Conservation (phyloP, 2,329 filamentous ascomycete genomes). For the Colletotrichum graminicola region DNA sequence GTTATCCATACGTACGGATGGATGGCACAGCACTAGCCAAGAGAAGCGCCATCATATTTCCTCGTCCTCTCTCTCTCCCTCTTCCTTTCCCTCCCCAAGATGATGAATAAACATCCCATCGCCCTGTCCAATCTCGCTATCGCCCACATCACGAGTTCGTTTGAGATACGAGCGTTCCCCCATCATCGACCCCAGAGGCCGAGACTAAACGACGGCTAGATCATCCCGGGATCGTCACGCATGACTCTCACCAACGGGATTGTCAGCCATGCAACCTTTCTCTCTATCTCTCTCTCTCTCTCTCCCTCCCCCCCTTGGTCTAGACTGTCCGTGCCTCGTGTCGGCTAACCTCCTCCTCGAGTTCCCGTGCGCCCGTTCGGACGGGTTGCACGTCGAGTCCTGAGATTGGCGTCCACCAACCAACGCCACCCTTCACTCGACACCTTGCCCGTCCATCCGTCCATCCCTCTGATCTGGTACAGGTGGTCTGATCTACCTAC, state of each 20-base stretch:
- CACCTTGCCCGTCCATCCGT: constrained; percentile 1
- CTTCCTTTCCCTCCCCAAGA: no score
- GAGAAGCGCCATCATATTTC: not conserved
- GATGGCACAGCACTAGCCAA: constrained; percentile 9
- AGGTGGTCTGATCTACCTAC: not conserved
- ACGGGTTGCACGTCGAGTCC: constrained; percentile 18
- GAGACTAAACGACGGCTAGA: not conserved
- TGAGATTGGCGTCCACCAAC: constrained; percentile 34
- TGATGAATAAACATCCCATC: not conserved
- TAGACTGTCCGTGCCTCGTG: constrained; percentile 12
- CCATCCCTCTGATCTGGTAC: not conserved
- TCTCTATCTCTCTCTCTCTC: not conserved
- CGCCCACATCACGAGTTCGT: not conserved
- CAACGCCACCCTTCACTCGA: constrained; percentile 28
- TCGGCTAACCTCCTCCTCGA: constrained; percentile 31
- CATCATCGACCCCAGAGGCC: constrained; percentile 1
- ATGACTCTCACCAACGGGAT: constrained; percentile 27
- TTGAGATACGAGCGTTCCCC: not conserved
- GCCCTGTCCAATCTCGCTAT: not conserved
- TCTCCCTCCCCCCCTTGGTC: not conserved
- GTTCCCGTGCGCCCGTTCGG: constrained; percentile 39
- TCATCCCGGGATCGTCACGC: not conserved
- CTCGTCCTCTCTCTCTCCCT: not conserved
- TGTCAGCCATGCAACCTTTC: constrained; percentile 2
- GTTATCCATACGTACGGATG: no score